Conservation (phyloP, 2,329 filamentous ascomycete genomes). For the Xylaria hypoxylon region DNA sequence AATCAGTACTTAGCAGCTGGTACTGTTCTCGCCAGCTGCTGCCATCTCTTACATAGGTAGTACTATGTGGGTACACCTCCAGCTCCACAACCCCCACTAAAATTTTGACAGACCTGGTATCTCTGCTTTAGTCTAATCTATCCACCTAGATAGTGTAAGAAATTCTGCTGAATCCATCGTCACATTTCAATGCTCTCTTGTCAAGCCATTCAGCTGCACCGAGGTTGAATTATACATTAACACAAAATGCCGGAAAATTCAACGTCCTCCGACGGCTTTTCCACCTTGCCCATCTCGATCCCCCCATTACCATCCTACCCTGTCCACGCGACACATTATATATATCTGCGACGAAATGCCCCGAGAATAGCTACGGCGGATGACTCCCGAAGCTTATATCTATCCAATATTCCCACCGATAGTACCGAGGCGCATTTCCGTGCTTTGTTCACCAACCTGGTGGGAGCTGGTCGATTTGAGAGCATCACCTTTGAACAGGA, state of each 20-base stretch:
- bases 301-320: conserved; percentile 72
- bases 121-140: not conserved
- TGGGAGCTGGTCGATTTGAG: conserved; percentile 84
- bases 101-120: conserved; percentile 25
- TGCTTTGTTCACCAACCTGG: conserved; percentile 76
- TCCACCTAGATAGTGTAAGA: not conserved
- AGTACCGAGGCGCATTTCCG: conserved; percentile 82
- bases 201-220: not conserved
- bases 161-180: not conserved
- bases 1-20: conserved; percentile 22
- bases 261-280: conserved; percentile 71
- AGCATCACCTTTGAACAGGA: conserved; percentile 78
- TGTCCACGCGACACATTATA: conserved; percentile 76
- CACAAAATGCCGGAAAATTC: conserved; percentile 51
- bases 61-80: too few species aligned
- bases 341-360: conserved; percentile 86
- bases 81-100: conserved; percentile 27
- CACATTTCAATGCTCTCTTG: not conserved
- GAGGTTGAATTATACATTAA: not conserved
- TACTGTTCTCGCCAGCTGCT: not conserved
- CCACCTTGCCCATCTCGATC: conserved; percentile 75
- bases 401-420: conserved; percentile 90
- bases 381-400: conserved; percentile 83
- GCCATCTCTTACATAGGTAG: too few species aligned
- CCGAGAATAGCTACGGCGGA: conserved; percentile 80